Evolutionary conservation across 192 early-diverging fungal species (phyloP).

Genomic region (Entophlyctis helioformis): DNA sequence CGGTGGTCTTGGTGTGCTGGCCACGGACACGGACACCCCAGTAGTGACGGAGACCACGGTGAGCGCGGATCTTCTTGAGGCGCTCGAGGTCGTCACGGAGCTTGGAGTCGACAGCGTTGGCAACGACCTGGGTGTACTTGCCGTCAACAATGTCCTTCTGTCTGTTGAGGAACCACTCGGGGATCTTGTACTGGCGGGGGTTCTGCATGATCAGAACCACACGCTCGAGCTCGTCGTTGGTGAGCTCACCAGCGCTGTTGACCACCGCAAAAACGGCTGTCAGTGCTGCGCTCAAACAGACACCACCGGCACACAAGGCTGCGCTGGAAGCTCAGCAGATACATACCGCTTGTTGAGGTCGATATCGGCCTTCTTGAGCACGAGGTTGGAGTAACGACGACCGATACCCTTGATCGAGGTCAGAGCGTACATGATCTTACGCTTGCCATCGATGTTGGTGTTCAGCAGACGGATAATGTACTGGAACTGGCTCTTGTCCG

Average conservation of each 20-base stretch:
- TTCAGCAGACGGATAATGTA: slow-evolving; percentile 98
- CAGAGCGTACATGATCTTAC: slow-evolving; percentile 91
- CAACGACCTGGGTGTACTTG: slow-evolving; percentile 88
- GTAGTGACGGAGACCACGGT: slow-evolving; percentile 99
- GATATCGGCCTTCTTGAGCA: slow-evolving; percentile 98
- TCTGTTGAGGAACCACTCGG: slow-evolving; percentile 99
- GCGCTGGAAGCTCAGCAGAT: neutral
- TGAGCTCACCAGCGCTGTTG: slow-evolving; percentile 90
- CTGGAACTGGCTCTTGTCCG: slow-evolving; percentile 76
- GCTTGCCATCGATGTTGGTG: slow-evolving; percentile 96
- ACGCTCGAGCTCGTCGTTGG: slow-evolving; percentile 96
- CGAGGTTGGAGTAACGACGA: slow-evolving; percentile 97
- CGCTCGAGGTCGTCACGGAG: slow-evolving; percentile 98
- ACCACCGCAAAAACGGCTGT: neutral
- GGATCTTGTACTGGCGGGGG: slow-evolving; percentile 99
- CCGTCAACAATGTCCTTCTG: slow-evolving; percentile 96
- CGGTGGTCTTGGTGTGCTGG: slow-evolving; percentile 99
- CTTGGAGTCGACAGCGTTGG: slow-evolving; percentile 91
- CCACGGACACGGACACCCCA: slow-evolving; percentile 98
- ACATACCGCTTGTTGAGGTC: slow-evolving; percentile 88
- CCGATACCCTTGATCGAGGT: slow-evolving; percentile 97
- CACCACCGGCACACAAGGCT: neutral
- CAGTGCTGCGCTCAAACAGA: neutral
- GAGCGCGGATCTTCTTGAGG: slow-evolving; percentile 97
- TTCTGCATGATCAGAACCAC: slow-evolving; percentile 98